These are phyloP conservation scores for Lasiodiplodia sp. DNA, from an alignment of 2,329 filamentous ascomycete genomes.

Conservation along the genomic window DNA sequence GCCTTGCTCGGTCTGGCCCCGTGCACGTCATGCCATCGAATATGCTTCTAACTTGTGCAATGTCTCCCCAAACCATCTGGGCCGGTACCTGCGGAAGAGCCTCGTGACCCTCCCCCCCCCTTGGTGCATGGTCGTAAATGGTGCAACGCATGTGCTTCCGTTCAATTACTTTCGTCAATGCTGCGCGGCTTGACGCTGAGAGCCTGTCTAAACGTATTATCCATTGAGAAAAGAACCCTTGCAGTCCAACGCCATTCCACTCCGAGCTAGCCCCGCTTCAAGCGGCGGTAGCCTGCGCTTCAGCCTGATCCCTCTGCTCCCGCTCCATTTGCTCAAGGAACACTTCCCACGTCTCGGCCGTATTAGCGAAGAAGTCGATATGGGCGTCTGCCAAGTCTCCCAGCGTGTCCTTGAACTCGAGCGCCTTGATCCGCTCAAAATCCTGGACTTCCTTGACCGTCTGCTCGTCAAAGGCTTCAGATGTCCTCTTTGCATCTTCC, in stretches of 20 bases:
- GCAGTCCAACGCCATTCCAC: constrained; percentile 15
- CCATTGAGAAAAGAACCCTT: constrained; percentile 1
- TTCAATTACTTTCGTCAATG: constrained; percentile 7
- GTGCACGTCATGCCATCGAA: constrained; percentile 15
- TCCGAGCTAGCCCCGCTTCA: constrained; percentile 1
- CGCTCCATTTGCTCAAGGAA: constrained; percentile 90
- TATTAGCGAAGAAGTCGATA: constrained; percentile 82
- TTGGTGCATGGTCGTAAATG: background rate
- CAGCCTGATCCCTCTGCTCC: constrained; percentile 47
- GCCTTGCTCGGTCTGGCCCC: constrained; percentile 1
- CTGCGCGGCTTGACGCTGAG: background rate
- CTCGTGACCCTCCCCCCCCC: background rate
- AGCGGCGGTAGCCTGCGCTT: constrained; percentile 13
- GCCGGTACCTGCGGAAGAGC: background rate
- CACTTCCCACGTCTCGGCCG: constrained; percentile 83
- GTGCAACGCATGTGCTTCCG: no score
- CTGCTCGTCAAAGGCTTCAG: constrained; percentile 94
- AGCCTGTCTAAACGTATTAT: constrained; percentile 12
- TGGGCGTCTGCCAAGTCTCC: constrained; percentile 85
- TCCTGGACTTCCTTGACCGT: constrained; percentile 91
- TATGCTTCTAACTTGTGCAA: background rate
- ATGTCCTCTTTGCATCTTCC: constrained; percentile 83
- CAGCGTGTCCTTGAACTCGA: constrained; percentile 89
- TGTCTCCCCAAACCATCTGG: background rate
- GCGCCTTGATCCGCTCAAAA: constrained; percentile 95